phyloP scores from a whole-genome alignment of 2,329 filamentous ascomycete genomes.

The Botrytis pseudocinerea region DNA sequence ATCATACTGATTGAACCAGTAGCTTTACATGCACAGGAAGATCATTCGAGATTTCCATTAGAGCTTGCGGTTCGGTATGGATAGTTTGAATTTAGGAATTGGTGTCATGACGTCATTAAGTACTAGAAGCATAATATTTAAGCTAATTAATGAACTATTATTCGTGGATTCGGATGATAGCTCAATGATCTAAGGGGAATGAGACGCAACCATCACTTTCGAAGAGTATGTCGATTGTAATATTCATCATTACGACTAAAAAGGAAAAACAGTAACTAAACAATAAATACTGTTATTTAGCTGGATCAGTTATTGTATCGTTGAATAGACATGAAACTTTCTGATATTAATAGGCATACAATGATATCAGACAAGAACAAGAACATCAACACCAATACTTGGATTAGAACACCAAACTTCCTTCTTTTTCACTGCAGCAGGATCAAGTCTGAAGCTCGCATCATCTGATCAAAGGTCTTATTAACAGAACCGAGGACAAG shows the following conservation, averaged over 20 bases:
- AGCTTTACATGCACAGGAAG: not conserved
- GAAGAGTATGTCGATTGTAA: not conserved
- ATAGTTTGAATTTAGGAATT: not conserved
- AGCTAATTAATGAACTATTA: not conserved
- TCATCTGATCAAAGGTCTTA: not conserved
- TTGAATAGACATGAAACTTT: not conserved
- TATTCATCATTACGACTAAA: not conserved
- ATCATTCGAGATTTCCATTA: not conserved
- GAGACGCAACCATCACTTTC: not conserved
- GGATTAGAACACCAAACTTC: not conserved
- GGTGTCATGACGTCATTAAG: not conserved
- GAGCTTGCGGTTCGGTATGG: not conserved
- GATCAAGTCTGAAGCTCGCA: not conserved
- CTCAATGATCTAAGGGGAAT: not conserved
- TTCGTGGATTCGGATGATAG: not conserved
- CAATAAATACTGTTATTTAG: not conserved
- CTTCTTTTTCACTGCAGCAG: not conserved
- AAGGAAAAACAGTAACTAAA: not conserved
- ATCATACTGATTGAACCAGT: not conserved
- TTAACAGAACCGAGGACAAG: not conserved
- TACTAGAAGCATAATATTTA: not conserved
- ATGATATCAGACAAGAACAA: not conserved
- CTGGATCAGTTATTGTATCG: not conserved
- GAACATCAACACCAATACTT: not conserved
- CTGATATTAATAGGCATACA: accelerated